Base-by-base conservation (phyloP, 1,139 yeast species). In the Blastobotrys buckinghamii region DNA sequence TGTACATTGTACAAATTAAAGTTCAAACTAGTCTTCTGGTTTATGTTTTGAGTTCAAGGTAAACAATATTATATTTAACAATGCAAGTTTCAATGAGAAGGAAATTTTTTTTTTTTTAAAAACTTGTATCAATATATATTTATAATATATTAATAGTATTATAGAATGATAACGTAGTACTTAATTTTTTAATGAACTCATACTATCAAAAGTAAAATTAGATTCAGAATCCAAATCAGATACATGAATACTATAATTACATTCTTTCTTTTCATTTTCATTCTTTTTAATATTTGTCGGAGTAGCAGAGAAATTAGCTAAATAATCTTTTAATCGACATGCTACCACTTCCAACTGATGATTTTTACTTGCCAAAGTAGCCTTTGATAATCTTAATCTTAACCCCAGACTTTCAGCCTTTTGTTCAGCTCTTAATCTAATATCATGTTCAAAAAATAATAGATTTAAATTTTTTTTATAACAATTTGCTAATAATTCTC, bases 401-500 rank as follows among this genome's bases (percentile, higher is more conserved):
- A 50, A 37, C 29, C 49, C 53, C 17, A 50, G 30, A 13, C 47
- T 47, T 16, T 42, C 38, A 22, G 53, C 53, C 34, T 50, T 50
- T 16, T 37, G 36, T 27, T 50, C 50, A 2, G 53, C 50, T 15
- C 29, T 39, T 26, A 35, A 17, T n/a, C 53, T 41, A 19, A 41
- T 17, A 24, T 27, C 38, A 20, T 44, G 47, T 16, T 50, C 53
- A 9, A 36, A n/a, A 16, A 47, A 44, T 4, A 45, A 32, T 17
- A 27, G 17, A 22, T 39, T 40, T 7, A 29, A 24, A 10, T 36
- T 37, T 10, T 32, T 22, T 20, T 42, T 33, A 43, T 45, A 44
- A 2, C 49, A 49, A 9, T 44, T 15, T 4, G 35, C 36, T 20
- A 48, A 33, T 1, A 20, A 9, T 2, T 34, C 16, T 12, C 45